A percentile compares a stretch with the other conserved stretches of the same genome.
These are phyloP conservation scores for Nigrospora osmanthi DNA, from an alignment of 2,329 filamentous ascomycete genomes.

Conservation along the genomic window DNA sequence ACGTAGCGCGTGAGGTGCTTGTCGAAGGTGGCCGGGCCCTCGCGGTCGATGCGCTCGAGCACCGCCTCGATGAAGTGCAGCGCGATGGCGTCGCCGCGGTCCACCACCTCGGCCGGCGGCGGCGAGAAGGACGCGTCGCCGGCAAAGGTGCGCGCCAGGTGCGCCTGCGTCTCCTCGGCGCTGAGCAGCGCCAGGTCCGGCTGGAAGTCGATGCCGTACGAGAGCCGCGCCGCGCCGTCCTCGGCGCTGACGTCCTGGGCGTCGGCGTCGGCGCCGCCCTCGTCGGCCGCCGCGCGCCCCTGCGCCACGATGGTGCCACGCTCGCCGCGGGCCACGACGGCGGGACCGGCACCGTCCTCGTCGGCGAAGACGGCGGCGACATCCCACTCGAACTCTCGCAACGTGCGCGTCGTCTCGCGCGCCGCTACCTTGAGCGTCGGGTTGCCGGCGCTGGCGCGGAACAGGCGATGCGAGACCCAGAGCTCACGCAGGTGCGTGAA, in stretches of 20 bases:
- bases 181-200: not conserved
- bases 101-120: not conserved
- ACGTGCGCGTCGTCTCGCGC: not conserved
- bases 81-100: not conserved
- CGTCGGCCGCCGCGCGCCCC: too few species aligned
- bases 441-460: not conserved
- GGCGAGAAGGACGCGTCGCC: not conserved
- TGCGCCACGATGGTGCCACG: not conserved
- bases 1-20: conserved; percentile 1
- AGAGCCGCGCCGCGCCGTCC: conserved; percentile 1
- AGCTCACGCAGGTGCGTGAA: not conserved
- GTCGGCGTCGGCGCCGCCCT: not conserved
- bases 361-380: not conserved
- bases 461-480: conserved; percentile 1
- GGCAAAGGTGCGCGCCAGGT: not conserved
- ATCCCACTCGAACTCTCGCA: not conserved
- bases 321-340: not conserved
- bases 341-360: not conserved
- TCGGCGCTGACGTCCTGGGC: not conserved
- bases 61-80: not conserved
- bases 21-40: not conserved
- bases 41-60: not conserved
- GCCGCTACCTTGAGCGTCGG: not conserved
- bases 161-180: not conserved
- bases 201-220: conserved; percentile 2